phyloP scores from a whole-genome alignment of 148 eudicot species.

The Amaranthus palmeri region DNA sequence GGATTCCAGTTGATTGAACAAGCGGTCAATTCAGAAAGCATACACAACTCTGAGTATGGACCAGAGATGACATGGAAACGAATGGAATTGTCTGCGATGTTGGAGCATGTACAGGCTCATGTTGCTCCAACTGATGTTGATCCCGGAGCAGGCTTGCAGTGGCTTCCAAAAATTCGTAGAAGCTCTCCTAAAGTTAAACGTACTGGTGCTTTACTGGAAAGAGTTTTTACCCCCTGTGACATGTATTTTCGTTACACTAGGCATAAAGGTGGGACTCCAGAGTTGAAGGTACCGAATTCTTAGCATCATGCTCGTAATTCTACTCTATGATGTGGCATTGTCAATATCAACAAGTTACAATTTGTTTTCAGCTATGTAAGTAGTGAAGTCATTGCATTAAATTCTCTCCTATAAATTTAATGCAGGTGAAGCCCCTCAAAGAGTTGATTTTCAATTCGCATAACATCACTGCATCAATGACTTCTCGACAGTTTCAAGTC shows the following conservation, averaged over 20 bases:
- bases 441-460: constrained; percentile 93
- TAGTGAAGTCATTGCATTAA: constrained; percentile 1
- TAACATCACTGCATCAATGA: constrained; percentile 92
- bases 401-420: constrained; percentile 11
- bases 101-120: constrained; percentile 99
- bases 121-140: constrained; percentile 99
- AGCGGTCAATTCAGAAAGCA: constrained; percentile 65
- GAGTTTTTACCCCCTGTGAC: constrained; percentile 98
- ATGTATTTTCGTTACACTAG: constrained; percentile 95
- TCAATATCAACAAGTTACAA: neutral
- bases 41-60: constrained; percentile 56
- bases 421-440: constrained; percentile 96
- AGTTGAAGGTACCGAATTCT: constrained; percentile 55
- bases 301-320: constrained; percentile 3
- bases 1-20: constrained; percentile 84
- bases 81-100: constrained; percentile 92
- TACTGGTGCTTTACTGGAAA: constrained; percentile 97
- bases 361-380: neutral
- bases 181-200: constrained; percentile 97
- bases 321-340: neutral
- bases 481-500: constrained; percentile 97
- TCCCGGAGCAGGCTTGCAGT: constrained; percentile 99
- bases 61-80: constrained; percentile 99
- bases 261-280: constrained; percentile 93
- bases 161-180: constrained; percentile 96